phyloP scores from a whole-genome alignment of 345 rosid species.

The Combretum micranthum region DNA sequence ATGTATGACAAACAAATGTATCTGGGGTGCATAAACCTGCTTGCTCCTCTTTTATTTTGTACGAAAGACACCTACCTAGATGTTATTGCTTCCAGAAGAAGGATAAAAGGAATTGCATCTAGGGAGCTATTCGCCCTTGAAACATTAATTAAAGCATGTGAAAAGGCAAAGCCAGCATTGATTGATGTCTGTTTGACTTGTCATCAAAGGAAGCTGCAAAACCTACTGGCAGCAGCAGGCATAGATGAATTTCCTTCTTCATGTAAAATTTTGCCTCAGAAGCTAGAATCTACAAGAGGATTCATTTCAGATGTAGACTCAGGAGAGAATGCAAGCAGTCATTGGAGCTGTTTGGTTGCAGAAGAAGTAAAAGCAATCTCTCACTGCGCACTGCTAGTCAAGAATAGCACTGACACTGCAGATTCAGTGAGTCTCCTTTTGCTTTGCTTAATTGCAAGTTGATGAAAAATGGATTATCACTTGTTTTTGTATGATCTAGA shows the following conservation, averaged over 20 bases:
- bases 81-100: constrained; percentile 28
- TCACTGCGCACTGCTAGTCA: constrained; percentile 50
- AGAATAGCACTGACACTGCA: constrained; percentile 41
- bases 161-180: constrained; percentile 51
- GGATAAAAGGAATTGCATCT: constrained; percentile 32
- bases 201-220: constrained; percentile 73
- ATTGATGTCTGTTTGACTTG: constrained; percentile 60
- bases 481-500: background rate
- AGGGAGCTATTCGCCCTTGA: constrained; percentile 73
- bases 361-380: constrained; percentile 80
- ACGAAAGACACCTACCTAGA: constrained; percentile 32
- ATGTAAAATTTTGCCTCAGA: constrained; percentile 25
- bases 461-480: background rate
- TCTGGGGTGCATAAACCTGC: constrained; percentile 52
- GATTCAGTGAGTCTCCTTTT: constrained; percentile 48
- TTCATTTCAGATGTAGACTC: constrained; percentile 28
- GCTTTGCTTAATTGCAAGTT: background rate
- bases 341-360: constrained; percentile 49
- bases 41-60: constrained; percentile 73
- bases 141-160: constrained; percentile 61
- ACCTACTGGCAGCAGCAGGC: constrained; percentile 54
- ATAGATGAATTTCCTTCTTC: constrained; percentile 30
- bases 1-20: constrained; percentile 74
- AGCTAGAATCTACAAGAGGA: constrained; percentile 19
- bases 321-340: constrained; percentile 35